phyloP scores from a whole-genome alignment of 2,329 filamentous ascomycete species.

The Aspergillus sp. region DNA sequence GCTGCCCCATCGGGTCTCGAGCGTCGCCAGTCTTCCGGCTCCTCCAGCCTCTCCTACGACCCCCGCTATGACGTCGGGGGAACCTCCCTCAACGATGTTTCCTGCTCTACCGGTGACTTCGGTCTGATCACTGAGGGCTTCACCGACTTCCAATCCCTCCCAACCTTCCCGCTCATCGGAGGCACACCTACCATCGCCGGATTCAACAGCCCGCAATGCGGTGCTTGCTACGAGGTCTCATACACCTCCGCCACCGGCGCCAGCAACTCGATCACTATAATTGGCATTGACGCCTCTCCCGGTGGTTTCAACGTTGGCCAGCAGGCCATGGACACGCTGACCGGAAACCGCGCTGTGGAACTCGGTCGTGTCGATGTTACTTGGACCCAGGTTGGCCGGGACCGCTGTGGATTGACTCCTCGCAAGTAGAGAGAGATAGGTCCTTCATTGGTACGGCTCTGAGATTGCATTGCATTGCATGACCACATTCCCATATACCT shows the following conservation, averaged over 20 bases:
- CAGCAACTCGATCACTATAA: slow-evolving; percentile 45
- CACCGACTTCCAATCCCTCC: slow-evolving; percentile 44
- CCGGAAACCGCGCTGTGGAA: slow-evolving; percentile 44
- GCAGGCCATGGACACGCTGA: slow-evolving; percentile 51
- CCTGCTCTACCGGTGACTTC: slow-evolving; percentile 39
- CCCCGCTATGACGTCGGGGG: slow-evolving; percentile 63
- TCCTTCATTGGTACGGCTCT: too few species aligned
- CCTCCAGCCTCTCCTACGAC: slow-evolving; percentile 66
- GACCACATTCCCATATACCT: too few species aligned
- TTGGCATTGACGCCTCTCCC: slow-evolving; percentile 48
- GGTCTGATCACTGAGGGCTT: slow-evolving; percentile 35
- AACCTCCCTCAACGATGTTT: slow-evolving; percentile 56
- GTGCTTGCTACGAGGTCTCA: slow-evolving; percentile 53
- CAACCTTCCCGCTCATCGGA: slow-evolving; percentile 51
- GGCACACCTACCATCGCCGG: slow-evolving; percentile 48
- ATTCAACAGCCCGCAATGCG: slow-evolving; percentile 51
- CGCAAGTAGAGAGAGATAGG: too few species aligned
- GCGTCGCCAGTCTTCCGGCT: slow-evolving; percentile 11
- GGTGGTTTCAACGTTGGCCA: slow-evolving; percentile 52
- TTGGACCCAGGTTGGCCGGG: slow-evolving; percentile 24
- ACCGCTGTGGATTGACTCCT: slow-evolving; percentile 10
- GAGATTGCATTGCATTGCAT: too few species aligned
- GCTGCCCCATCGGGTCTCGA: slow-evolving; percentile 22
- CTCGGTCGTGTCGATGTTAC: slow-evolving; percentile 43
- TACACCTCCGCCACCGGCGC: slow-evolving; percentile 41